phyloP scores from a whole-genome alignment of 306 rosid species.

The Albizia julibrissin region DNA sequence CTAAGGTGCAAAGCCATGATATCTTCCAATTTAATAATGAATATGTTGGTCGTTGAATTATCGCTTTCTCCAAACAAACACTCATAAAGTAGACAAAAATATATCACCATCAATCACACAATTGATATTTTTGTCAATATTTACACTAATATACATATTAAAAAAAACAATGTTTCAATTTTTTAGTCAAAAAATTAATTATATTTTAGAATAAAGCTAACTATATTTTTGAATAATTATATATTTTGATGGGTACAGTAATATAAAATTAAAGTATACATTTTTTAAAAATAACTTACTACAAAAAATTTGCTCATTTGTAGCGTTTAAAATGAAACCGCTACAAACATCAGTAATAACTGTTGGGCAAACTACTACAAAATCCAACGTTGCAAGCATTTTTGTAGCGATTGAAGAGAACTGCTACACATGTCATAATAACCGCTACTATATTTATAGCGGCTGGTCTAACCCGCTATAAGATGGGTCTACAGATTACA shows the following conservation, averaged over 20 bases:
- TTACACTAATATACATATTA: not conserved
- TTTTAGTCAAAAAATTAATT: not conserved
- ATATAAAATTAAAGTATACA: not conserved
- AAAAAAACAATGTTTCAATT: not conserved
- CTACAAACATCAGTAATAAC: no score
- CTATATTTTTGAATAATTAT: not conserved
- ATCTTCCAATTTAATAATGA: not conserved
- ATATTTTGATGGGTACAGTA: not conserved
- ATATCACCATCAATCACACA: constrained; percentile 3
- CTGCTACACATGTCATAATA: no score
- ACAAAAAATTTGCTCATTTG: no score
- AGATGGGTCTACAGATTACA: no score
- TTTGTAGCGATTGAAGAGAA: no score
- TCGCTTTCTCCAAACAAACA: not conserved
- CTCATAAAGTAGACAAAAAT: not conserved
- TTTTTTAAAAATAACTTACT: not conserved
- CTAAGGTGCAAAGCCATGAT: not conserved
- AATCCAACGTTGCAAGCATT: no score
- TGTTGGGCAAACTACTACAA: no score
- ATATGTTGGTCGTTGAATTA: not conserved
- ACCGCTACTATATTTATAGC: no score
- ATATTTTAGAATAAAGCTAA: not conserved
- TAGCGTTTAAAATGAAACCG: no score
- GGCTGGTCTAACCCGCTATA: no score
- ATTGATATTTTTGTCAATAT: not conserved